These are phyloP conservation scores for Acrocalymma vagum DNA, from an alignment of 2,329 filamentous ascomycete genomes.

Conservation along the genomic window DNA sequence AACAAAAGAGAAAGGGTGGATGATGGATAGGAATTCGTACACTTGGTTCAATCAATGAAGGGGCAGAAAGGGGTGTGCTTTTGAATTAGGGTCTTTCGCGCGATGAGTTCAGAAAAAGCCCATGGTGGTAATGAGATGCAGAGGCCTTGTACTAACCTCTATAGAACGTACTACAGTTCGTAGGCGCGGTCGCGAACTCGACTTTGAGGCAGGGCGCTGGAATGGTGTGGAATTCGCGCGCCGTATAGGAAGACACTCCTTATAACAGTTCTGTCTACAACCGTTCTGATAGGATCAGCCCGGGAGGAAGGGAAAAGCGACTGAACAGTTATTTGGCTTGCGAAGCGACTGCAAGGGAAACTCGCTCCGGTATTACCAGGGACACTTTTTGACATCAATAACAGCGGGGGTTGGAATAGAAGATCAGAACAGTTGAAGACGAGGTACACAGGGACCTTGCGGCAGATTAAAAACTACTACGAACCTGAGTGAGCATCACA, in stretches of 20 bases:
- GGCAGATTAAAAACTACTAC: conserved; percentile 16
- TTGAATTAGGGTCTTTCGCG: conserved; percentile 42
- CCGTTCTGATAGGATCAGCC: conserved; percentile 22
- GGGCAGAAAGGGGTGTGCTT: conserved; percentile 34
- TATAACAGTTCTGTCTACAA: conserved; percentile 21
- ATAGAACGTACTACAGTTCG: conserved; percentile 40
- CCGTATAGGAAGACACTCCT: too few relatives aligned
- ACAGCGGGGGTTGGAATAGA: conserved; percentile 18
- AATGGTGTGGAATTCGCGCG: conserved; percentile 36
- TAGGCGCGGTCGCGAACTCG: conserved; percentile 42
- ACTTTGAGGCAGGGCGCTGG: conserved; percentile 41
- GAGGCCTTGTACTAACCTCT: conserved; percentile 32
- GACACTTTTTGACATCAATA: conserved; percentile 16
- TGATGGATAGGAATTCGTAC: neutral
- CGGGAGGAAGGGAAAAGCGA: conserved; percentile 30
- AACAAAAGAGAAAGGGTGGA: neutral
- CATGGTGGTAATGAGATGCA: conserved; percentile 34
- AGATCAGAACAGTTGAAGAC: conserved; percentile 18
- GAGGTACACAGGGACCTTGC: conserved; percentile 13
- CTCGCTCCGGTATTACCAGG: conserved; percentile 18
- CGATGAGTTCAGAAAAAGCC: conserved; percentile 17
- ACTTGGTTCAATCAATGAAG: conserved; percentile 20
- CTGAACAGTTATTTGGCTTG: conserved; percentile 33
- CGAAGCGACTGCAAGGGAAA: conserved; percentile 39
- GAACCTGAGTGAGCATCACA: conserved; percentile 22